phyloP scores from a whole-genome alignment of 768 basidiomycete genomes.

The Mycena chlorophos region DNA sequence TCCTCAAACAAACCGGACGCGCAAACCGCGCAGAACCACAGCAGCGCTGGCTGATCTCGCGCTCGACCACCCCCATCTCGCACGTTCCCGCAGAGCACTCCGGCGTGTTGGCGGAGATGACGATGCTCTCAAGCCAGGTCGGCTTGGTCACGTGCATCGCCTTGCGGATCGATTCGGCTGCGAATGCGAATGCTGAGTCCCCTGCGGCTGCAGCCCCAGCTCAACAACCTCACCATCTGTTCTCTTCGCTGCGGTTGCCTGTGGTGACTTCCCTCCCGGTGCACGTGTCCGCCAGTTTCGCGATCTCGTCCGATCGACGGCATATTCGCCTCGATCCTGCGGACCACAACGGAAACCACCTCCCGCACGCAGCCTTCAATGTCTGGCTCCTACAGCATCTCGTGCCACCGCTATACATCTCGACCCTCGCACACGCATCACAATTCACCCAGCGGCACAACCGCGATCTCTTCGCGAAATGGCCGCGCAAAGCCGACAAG shows the following conservation, averaged over 20 bases:
- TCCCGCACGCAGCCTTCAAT: conserved; percentile 24
- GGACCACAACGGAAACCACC: conserved; percentile 18
- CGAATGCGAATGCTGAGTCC: not conserved
- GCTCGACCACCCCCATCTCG: conserved; percentile 10
- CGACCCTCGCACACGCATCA: conserved; percentile 8
- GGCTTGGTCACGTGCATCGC: conserved; percentile 15
- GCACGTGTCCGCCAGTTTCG: conserved; percentile 24
- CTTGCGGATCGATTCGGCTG: conserved; percentile 4
- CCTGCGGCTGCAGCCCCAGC: not conserved
- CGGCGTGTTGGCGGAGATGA: conserved; percentile 6
- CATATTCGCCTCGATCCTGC: conserved; percentile 25
- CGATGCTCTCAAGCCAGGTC: conserved; percentile 6
- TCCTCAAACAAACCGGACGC: not conserved
- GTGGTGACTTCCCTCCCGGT: conserved; percentile 21
- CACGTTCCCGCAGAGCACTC: conserved; percentile 8
- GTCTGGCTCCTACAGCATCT: conserved; percentile 22
- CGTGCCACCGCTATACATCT: conserved; percentile 22
- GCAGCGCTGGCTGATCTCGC: conserved; percentile 16
- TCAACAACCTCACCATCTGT: conserved; percentile 11
- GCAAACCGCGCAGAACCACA: not conserved
- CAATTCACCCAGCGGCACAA: not conserved
- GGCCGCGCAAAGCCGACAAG: conserved; percentile 12
- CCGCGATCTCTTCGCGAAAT: conserved; percentile 11
- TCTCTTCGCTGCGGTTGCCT: conserved; percentile 25
- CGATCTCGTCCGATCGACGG: conserved; percentile 24